These are phyloP conservation scores for Metarhizium sp. DNA, from an alignment of 2,329 filamentous ascomycete species.

Conservation along the genomic window DNA sequence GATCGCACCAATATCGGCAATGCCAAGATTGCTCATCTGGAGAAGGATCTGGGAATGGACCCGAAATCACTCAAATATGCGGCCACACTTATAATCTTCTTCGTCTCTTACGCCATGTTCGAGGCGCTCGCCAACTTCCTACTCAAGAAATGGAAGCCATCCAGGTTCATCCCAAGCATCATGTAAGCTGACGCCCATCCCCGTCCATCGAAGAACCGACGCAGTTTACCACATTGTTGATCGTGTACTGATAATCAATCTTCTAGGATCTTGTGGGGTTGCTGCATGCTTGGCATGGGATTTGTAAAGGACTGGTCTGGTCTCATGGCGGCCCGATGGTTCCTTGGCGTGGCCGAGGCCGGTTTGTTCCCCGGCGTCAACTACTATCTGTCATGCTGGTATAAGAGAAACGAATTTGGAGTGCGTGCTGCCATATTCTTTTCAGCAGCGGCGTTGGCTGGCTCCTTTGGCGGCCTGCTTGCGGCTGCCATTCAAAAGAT, in stretches of 20 bases:
- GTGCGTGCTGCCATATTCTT: conserved; percentile 78
- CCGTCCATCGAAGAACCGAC: background rate
- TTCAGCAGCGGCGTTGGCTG: conserved; percentile 69
- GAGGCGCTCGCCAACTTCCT: conserved; percentile 72
- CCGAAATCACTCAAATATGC: conserved; percentile 59
- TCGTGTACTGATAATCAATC: background rate
- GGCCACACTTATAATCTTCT: conserved; percentile 70
- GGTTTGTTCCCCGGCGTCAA: conserved; percentile 70
- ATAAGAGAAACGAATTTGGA: conserved; percentile 68
- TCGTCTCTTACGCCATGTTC: conserved; percentile 73
- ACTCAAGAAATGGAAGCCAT: conserved; percentile 66
- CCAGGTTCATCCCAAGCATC: conserved; percentile 71
- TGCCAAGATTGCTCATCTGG: conserved; percentile 50
- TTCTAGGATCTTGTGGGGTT: conserved; percentile 52
- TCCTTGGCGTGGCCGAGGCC: conserved; percentile 65
- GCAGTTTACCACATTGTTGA: background rate
- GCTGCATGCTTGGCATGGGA: conserved; percentile 60
- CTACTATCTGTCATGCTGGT: conserved; percentile 81
- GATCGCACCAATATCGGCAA: conserved; percentile 70
- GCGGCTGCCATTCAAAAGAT: conserved; percentile 64
- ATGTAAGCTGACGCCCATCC: conserved; percentile 43
- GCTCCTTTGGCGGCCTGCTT: conserved; percentile 67
- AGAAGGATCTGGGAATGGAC: conserved; percentile 37
- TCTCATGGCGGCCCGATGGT: conserved; percentile 58
- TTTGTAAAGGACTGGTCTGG: conserved; percentile 54